A percentile compares a stretch with the other conserved stretches of the same genome.
These are phyloP conservation scores for Ganoderma boninense DNA, from an alignment of 1,284 basidiomycete genomes.

Conservation along the genomic window DNA sequence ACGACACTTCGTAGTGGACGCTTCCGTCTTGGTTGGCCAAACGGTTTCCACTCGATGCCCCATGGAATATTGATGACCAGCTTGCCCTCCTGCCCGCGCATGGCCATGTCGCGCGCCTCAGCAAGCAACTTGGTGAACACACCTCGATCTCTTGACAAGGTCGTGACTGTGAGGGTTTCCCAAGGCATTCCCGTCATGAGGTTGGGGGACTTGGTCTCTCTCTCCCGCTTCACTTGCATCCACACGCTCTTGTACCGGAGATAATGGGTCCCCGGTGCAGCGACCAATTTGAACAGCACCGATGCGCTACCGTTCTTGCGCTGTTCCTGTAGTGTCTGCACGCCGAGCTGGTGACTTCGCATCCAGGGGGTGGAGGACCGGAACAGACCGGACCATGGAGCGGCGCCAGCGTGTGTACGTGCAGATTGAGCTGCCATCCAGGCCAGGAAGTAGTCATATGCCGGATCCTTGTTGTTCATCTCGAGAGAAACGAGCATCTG, in stretches of 20 bases:
- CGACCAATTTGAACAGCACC: constrained; percentile 91
- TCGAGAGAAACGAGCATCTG: constrained; percentile 95
- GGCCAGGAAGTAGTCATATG: constrained; percentile 97
- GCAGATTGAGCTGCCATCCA: constrained; percentile 88
- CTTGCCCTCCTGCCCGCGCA: constrained; percentile 90
- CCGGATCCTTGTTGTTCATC: constrained; percentile 94
- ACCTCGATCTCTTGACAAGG: constrained; percentile 85
- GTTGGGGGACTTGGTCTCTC: constrained; percentile 93
- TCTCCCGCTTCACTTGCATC: constrained; percentile 96
- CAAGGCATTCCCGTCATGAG: constrained; percentile 93
- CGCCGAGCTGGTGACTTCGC: constrained; percentile 91
- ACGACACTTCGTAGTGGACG: constrained; percentile 94
- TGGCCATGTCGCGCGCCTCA: constrained; percentile 90
- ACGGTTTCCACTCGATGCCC: constrained; percentile 96
- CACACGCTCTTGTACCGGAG: constrained; percentile 91
- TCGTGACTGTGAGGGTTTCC: constrained; percentile 97
- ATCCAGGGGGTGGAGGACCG: constrained; percentile 58
- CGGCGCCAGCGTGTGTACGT: constrained; percentile 43
- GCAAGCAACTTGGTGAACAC: constrained; percentile 85
- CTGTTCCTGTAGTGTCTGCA: constrained; percentile 91
- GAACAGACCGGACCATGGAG: constrained; percentile 37
- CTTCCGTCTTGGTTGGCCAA: constrained; percentile 92
- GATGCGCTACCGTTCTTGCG: constrained; percentile 89
- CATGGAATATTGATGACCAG: constrained; percentile 97
- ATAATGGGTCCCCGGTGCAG: constrained; percentile 95